Evolutionary conservation across 164 flowering plant species (phyloP).

Genomic region (Vitis rotundifolia): DNA sequence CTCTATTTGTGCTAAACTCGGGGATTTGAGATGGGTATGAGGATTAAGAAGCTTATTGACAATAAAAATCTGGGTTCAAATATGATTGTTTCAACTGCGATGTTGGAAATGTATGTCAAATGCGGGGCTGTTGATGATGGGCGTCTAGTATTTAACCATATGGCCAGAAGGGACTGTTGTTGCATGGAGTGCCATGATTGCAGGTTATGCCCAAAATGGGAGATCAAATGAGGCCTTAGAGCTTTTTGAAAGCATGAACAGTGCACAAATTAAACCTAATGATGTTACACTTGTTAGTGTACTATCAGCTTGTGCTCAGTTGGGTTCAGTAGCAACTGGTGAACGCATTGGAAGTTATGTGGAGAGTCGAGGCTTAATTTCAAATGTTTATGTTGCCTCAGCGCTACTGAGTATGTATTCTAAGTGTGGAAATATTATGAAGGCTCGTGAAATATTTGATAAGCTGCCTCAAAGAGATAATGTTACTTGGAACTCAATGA

Average conservation of each 20-base stretch:
- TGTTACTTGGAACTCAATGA: conserved; percentile 56
- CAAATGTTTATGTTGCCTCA: conserved; percentile 26
- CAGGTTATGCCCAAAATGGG: conserved; percentile 54
- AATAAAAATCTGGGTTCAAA: conserved; percentile 24
- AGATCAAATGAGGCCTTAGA: conserved; percentile 45
- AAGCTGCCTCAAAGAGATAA: conserved; percentile 35
- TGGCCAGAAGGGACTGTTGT: conserved; percentile 43
- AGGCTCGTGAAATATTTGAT: conserved; percentile 38
- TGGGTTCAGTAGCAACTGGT: conserved; percentile 44
- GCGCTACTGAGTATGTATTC: conserved; percentile 47
- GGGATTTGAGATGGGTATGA: conserved; percentile 22
- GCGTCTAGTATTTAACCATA: conserved; percentile 40
- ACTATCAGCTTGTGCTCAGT: conserved; percentile 47
- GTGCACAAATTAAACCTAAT: conserved; percentile 31
- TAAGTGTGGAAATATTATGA: conserved; percentile 40
- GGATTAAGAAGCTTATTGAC: conserved; percentile 35
- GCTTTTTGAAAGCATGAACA: conserved; percentile 19
- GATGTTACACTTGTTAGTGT: conserved; percentile 46
- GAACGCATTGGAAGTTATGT: conserved; percentile 36
- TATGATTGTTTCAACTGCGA: conserved; percentile 44
- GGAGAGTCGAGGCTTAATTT: conserved; percentile 33
- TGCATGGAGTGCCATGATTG: conserved; percentile 57
- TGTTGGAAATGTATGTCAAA: conserved; percentile 53
- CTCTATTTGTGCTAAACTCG: conserved; percentile 46
- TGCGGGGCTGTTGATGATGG: conserved; percentile 54